Base-by-base conservation (phyloP, 2,329 filamentous ascomycete species). In the Colletotrichum tofieldiae region DNA sequence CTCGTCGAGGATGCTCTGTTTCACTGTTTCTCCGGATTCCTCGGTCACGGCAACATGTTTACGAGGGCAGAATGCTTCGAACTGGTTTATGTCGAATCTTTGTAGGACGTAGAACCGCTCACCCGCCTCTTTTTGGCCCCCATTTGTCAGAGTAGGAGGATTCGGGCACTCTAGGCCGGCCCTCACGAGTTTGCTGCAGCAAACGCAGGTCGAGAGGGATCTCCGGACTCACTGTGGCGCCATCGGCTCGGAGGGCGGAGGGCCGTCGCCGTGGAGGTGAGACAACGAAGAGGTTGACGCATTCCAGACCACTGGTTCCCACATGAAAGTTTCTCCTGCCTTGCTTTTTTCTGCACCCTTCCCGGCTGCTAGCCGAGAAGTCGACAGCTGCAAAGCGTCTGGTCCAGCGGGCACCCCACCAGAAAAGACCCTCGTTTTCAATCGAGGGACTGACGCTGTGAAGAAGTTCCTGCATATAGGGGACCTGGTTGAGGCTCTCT, bases 241-340 rank as follows among this genome's bases (percentile, higher is more conserved):
- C 45, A 64, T 62, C 52, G 39, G 47, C 52, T 64, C 59, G 47
- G 54, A 64, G 54, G 58, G 52, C 43, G 69, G 45, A 35, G 45
- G 26, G 51, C 41, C 39, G 65, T 72, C 65, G 52, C 69, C 69
- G 69, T 72, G 69, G 69, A 72, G 49, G 45, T 69, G 58, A 72
- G 69, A 72, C 69, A 55, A 55, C 29, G 54, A 69, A 8, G 41
- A 69, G 69, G 59, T 64, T 45, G 59, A 64, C 45, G 29, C 69
- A 69, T 72, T 69, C 69, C 69, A 69, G 29, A 2, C 39, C 11
- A 11, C 12, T 41, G 59, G 65, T 51, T 69, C 47, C 65, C 69
- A 72, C 65, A 72, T 68, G 65, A 72, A 65, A 29, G 12, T 20
- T 47, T 68, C n/a, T 41, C 49, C 51, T 18, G 55, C 45, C 45